These are phyloP conservation scores for Sporothrix sp. DNA, from an alignment of 2,329 filamentous ascomycete species.

Conservation along the genomic window DNA sequence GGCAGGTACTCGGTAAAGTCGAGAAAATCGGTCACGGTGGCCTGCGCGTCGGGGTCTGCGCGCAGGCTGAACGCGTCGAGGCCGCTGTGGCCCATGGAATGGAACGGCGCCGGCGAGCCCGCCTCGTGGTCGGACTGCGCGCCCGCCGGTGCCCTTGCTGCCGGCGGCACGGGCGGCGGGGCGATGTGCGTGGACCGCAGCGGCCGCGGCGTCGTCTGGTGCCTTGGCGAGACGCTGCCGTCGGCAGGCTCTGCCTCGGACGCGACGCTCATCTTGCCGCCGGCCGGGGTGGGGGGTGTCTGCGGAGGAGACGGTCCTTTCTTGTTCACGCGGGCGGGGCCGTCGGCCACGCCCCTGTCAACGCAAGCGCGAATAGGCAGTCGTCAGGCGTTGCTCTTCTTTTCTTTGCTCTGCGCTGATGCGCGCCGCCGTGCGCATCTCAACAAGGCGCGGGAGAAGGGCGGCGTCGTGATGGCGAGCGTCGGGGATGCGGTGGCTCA, in stretches of 20 bases:
- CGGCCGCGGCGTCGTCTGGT: constrained; percentile 4
- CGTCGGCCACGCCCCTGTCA: background rate
- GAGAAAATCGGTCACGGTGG: constrained; percentile 60
- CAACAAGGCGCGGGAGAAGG: too few species aligned
- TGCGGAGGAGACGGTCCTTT: background rate
- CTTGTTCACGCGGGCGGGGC: background rate
- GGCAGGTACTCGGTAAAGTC: constrained; percentile 62
- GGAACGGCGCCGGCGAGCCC: constrained; percentile 1
- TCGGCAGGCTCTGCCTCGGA: background rate
- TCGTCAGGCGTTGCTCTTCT: too few species aligned
- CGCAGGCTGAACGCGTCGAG: constrained; percentile 40
- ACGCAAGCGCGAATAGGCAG: too few species aligned
- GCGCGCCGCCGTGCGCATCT: constrained; percentile 3
- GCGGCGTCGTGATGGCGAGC: too few species aligned
- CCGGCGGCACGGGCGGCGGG: background rate
- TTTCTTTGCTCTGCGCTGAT: background rate
- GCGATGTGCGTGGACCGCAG: background rate
- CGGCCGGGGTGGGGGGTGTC: background rate
- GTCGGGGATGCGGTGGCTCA: background rate
- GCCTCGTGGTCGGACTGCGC: background rate
- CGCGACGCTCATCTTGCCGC: background rate
- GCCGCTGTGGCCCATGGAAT: constrained; percentile 27
- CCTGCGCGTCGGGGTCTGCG: constrained; percentile 56
- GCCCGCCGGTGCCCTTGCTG: background rate
- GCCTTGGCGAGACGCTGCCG: constrained; percentile 7